Conservation (phyloP, 106 monocot species). For the Dendrobium chrysotoxum region DNA sequence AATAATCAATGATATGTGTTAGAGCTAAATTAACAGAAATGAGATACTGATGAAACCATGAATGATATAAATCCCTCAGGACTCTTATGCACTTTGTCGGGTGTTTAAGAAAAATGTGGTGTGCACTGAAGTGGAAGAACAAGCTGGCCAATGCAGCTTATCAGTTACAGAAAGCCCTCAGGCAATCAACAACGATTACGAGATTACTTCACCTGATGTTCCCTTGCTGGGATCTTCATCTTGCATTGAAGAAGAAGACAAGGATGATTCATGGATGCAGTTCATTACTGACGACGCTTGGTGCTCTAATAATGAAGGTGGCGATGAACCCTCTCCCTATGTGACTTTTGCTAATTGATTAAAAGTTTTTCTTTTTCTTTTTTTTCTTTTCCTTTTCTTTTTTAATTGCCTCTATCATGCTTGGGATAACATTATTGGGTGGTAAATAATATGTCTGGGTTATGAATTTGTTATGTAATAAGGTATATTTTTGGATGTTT, state of each 20-base stretch:
- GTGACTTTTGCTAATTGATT: conserved; percentile 18
- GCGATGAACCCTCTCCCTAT: conserved; percentile 21
- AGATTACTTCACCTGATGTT: conserved; percentile 41
- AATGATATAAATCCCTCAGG: conserved; percentile 26
- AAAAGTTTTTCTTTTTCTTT: background rate
- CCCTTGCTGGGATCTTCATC: conserved; percentile 41
- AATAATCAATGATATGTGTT: too few relatives aligned
- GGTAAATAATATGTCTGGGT: background rate
- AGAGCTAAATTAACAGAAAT: background rate
- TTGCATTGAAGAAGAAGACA: conserved; percentile 56
- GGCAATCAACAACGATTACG: conserved; percentile 16
- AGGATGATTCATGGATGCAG: conserved; percentile 90
- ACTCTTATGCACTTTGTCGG: conserved; percentile 78
- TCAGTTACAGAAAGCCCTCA: conserved; percentile 27
- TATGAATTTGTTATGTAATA: background rate
- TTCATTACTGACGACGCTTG: conserved; percentile 88
- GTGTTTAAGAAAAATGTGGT: conserved; percentile 89
- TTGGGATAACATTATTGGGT: background rate
- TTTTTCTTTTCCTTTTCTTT: background rate
- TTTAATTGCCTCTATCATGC: background rate
- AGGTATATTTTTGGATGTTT: background rate
- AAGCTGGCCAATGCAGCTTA: conserved; percentile 36
- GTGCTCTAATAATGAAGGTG: conserved; percentile 45
- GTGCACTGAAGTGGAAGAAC: conserved; percentile 37
- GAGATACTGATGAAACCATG: background rate